Percentiles rank a stretch among this genome's conserved stretches.
Evolutionary conservation across 768 basidiomycete species (phyloP).

Genomic region (Fomitopsis pulvina): DNA sequence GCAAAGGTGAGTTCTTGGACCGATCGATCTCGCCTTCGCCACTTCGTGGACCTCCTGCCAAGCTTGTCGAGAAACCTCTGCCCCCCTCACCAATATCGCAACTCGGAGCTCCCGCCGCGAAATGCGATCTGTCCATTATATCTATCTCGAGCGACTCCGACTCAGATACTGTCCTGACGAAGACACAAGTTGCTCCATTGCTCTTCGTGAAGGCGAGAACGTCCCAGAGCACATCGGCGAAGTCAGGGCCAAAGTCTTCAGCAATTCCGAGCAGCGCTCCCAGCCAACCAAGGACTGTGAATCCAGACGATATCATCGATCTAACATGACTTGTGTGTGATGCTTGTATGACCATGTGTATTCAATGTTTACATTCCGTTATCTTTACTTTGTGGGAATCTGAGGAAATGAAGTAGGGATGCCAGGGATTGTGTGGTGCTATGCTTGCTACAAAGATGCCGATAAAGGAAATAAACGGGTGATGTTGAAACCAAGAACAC

Average conservation of each 20-base stretch:
- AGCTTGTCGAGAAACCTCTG: not conserved
- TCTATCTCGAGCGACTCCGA: conserved; percentile 36
- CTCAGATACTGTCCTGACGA: conserved; percentile 2
- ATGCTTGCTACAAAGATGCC: conserved; percentile 8
- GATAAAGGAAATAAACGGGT: not conserved
- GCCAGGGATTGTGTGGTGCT: conserved; percentile 6
- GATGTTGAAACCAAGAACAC: conserved; percentile 1
- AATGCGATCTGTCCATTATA: conserved; percentile 22
- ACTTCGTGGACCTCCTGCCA: conserved; percentile 6
- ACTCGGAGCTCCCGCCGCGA: too few species aligned
- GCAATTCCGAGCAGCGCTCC: not conserved
- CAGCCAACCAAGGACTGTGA: conserved; percentile 10
- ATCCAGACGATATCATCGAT: conserved; percentile 32
- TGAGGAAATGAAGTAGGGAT: not conserved
- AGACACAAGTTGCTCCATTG: conserved; percentile 15
- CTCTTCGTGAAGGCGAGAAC: conserved; percentile 19
- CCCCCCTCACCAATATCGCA: not conserved
- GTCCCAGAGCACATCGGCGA: not conserved
- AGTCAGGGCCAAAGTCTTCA: not conserved
- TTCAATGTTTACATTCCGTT: not conserved
- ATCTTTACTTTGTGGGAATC: not conserved
- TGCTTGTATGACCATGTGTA: not conserved
- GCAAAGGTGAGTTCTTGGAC: conserved; percentile 7
- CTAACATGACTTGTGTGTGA: conserved; percentile 25
- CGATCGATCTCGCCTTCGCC: conserved; percentile 20